Conservation (phyloP, 164 flowering plant species). For the Taxillus chinensis region DNA sequence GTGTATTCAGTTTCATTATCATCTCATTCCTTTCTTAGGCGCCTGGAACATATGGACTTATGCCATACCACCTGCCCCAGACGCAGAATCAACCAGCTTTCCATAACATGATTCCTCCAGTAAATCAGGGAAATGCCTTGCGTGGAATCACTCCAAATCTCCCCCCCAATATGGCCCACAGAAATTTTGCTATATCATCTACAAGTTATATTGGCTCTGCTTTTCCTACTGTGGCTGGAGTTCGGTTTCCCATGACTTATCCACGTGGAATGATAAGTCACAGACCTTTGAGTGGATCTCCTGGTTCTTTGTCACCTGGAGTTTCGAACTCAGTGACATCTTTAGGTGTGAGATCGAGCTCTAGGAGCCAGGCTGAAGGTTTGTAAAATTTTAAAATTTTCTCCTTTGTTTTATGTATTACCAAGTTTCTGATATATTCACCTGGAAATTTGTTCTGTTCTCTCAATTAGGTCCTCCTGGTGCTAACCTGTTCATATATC, state of each 20-base stretch:
- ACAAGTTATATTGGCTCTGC: conserved; percentile 61
- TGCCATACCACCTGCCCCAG: conserved; percentile 75
- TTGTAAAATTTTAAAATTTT: no score
- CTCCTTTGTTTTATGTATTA: no score
- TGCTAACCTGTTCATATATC: conserved; percentile 92
- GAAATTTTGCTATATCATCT: conserved; percentile 61
- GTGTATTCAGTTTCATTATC: conserved; percentile 2
- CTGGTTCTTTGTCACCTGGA: conserved; percentile 6
- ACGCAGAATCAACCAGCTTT: conserved; percentile 75
- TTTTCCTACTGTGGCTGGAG: conserved; percentile 55
- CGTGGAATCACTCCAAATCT: conserved; percentile 56
- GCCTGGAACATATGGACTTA: conserved; percentile 82
- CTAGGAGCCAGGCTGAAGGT: no score
- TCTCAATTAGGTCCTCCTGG: conserved; percentile 82
- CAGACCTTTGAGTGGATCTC: conserved; percentile 51
- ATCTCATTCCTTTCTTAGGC: conserved; percentile 38
- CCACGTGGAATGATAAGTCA: conserved; percentile 70
- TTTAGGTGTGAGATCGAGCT: no score
- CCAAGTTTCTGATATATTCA: no score
- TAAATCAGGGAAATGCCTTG: conserved; percentile 63
- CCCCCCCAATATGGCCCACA: conserved; percentile 43
- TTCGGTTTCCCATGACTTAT: conserved; percentile 74
- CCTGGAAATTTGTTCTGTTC: not conserved
- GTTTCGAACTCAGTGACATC: no score
- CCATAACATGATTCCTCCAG: conserved; percentile 57